Evolutionary conservation across 495 filamentous ascomycete genomes (phyloP).

Genomic region (Arthonia radiata): DNA sequence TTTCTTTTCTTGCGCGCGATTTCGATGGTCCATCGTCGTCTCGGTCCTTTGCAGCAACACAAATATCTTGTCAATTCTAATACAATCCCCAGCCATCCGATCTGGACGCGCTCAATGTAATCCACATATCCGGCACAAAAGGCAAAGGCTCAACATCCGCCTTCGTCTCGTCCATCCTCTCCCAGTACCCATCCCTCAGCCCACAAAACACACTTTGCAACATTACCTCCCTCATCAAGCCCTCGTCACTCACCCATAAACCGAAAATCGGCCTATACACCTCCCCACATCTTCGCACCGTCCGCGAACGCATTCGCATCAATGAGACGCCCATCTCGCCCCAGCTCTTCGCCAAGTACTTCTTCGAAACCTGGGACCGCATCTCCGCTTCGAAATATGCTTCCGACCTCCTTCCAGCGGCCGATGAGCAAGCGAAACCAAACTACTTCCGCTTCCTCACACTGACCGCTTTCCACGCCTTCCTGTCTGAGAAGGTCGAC

Average conservation of each 20-base stretch:
- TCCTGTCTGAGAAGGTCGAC: conserved; percentile 55
- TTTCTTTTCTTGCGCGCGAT: conserved; percentile 1
- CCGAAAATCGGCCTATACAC: conserved; percentile 68
- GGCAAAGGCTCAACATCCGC: conserved; percentile 44
- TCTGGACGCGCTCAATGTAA: conserved; percentile 44
- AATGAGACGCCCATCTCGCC: conserved; percentile 51
- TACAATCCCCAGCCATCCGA: conserved; percentile 34
- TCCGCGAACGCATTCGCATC: conserved; percentile 73
- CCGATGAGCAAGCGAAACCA: conserved; percentile 34
- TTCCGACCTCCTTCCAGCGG: conserved; percentile 18
- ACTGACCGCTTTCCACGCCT: conserved; percentile 72
- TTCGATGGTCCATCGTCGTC: background rate
- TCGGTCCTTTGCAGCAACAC: background rate
- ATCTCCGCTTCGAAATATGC: conserved; percentile 27
- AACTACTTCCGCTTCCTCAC: conserved; percentile 82
- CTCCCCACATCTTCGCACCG: conserved; percentile 68
- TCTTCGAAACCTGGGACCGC: conserved; percentile 75
- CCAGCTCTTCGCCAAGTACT: conserved; percentile 53
- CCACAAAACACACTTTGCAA: conserved; percentile 11
- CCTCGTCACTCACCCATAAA: conserved; percentile 10
- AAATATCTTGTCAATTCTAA: background rate
- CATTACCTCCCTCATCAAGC: conserved; percentile 13
- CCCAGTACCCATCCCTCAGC: conserved; percentile 3
- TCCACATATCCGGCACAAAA: conserved; percentile 83
- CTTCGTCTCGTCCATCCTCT: conserved; percentile 1